Evolutionary conservation across 2,329 filamentous ascomycete species (phyloP), one percentile per base, ranked within the genome.

Genomic region (Fusarium sulawesiense): DNA sequence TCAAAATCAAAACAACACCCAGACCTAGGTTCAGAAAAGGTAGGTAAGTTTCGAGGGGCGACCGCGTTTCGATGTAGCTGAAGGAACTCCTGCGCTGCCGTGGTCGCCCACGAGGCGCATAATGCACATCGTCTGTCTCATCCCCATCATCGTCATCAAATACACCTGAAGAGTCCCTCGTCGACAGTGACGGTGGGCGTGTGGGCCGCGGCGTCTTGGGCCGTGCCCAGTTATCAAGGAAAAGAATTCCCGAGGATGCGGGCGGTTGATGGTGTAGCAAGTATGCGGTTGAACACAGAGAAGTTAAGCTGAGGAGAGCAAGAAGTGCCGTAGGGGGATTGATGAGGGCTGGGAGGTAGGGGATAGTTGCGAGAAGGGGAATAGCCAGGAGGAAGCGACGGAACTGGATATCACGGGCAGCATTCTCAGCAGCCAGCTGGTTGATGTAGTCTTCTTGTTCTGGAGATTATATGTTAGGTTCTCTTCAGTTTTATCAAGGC

Each of bases 381-480:
- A 93, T 81, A 55, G 80, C 73, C 75, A 91, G 83, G 71, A 93
- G 89, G 71, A 84, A 64, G 64, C 82, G 80, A 56, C 83, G 83
- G 82, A 89, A 90, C 72, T 86, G 85, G 55, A 83, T 80, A 80
- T 91, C 89, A 78, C 85, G 85, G 56, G 80, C 75, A 60, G 82
- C 80, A 80, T 92, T 91, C 74, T 89, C 81, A 37, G 78, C 75
- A 37, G 83, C 77, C 32, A 93, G 86, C 45, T 77, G 74, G 18
- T 76, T 73, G 73, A 93, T 93, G 12, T 92, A 82, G 50, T 80
- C 76, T 74, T 92, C 90, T 82, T 93, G 91, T 73, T 91, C 89
- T 87, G 81, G 7, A 1, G 11, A 4, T 4, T 10, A 1, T 10
- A 1, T 37, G 40, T 71, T 30, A 68, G 66, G 34, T 10, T 11